phyloP scores from a whole-genome alignment of 768 basidiomycete species.

The Dioszegia crocea region DNA sequence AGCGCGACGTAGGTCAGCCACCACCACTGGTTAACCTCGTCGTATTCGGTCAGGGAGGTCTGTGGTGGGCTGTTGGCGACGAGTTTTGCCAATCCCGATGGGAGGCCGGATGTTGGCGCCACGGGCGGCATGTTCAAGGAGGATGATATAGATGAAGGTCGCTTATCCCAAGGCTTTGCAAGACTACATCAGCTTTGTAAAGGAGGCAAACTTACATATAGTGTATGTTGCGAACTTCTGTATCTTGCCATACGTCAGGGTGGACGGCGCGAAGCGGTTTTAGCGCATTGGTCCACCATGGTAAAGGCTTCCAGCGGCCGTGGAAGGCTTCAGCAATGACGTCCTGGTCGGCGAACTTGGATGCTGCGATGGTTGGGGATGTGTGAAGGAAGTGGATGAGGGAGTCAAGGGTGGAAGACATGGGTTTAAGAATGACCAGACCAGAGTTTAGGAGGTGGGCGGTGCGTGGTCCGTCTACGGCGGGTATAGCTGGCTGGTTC shows the following conservation, averaged over 20 bases:
- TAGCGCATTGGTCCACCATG: slow-evolving; percentile 64
- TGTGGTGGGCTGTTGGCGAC: slow-evolving; percentile 23
- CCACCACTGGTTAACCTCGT: slow-evolving; percentile 46
- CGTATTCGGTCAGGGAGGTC: slow-evolving; percentile 25
- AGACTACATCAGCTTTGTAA: slow-evolving; percentile 28
- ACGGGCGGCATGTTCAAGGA: not conserved
- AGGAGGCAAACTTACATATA: slow-evolving; percentile 42
- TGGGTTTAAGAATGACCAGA: slow-evolving; percentile 75
- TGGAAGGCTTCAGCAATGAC: slow-evolving; percentile 74
- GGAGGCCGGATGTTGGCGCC: slow-evolving; percentile 2
- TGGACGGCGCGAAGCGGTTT: slow-evolving; percentile 74
- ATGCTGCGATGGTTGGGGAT: slow-evolving; percentile 57
- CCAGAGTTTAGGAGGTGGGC: slow-evolving; percentile 86
- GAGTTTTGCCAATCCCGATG: slow-evolving; percentile 13
- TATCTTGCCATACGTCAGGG: slow-evolving; percentile 72
- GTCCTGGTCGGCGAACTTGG: slow-evolving; percentile 89
- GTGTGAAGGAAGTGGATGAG: slow-evolving; percentile 61
- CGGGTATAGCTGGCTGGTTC: slow-evolving; percentile 54
- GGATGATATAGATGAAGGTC: slow-evolving; percentile 9
- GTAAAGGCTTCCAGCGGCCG: slow-evolving; percentile 51
- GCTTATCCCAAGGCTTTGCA: slow-evolving; percentile 47
- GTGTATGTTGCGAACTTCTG: slow-evolving; percentile 66
- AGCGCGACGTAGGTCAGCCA: slow-evolving; percentile 45
- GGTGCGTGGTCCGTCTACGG: slow-evolving; percentile 61
- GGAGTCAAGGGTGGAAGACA: slow-evolving; percentile 55